phyloP scores from a whole-genome alignment of 108 stramenopile species.

The Cyclotella baltica region DNA sequence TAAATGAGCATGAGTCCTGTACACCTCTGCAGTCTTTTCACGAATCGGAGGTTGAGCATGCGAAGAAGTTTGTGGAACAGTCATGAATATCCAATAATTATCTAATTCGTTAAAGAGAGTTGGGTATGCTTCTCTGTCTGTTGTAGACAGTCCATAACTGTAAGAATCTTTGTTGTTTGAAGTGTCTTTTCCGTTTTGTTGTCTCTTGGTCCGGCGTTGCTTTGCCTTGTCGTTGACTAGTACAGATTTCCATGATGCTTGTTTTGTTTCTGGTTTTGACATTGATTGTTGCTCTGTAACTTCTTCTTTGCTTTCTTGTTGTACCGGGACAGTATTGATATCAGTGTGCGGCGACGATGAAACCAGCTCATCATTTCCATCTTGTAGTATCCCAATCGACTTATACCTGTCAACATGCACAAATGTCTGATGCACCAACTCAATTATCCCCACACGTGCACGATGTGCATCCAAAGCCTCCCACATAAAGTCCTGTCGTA shows the following conservation, averaged over 20 bases:
- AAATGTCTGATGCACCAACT: conserved; percentile 9
- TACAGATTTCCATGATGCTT: conserved; percentile 47
- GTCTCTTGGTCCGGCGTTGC: conserved; percentile 34
- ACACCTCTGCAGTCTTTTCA: conserved; percentile 77
- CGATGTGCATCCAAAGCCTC: conserved; percentile 44
- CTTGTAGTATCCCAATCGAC: neutral
- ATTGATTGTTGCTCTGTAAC: neutral
- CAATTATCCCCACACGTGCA: conserved; percentile 41
- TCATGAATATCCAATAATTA: conserved; percentile 80
- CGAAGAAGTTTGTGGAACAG: conserved; percentile 60
- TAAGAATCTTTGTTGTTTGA: conserved; percentile 39
- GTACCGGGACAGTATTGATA: too few relatives aligned
- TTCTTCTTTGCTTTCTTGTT: neutral
- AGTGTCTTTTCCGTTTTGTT: neutral
- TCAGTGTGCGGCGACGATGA: neutral
- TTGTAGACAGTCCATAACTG: conserved; percentile 65
- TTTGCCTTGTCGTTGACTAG: conserved; percentile 75
- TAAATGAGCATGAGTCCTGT: conserved; percentile 77
- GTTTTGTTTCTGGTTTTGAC: conserved; percentile 19
- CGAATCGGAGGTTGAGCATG: conserved; percentile 74
- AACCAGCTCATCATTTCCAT: neutral
- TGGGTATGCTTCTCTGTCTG: conserved; percentile 52
- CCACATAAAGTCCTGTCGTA: conserved; percentile 48
- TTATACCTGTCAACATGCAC: neutral
- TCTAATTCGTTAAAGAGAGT: conserved; percentile 65